Evolutionary conservation across 768 basidiomycete species (phyloP).

Genomic region (Lepiota venenata): DNA sequence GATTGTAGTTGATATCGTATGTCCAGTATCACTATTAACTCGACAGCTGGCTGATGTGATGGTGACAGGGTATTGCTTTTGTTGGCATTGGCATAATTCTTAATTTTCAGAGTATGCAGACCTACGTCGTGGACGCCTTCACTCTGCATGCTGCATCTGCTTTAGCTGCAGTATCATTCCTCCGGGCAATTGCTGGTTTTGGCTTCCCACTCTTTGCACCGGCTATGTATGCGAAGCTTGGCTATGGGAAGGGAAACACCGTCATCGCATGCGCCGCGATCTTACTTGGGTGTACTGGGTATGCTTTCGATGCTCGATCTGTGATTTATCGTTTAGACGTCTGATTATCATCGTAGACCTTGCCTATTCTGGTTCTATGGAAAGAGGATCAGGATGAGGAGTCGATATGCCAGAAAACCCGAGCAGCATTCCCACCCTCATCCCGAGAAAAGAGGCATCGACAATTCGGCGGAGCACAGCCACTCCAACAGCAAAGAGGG

Average conservation of each 20-base stretch:
- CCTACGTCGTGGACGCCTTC: conserved; percentile 67
- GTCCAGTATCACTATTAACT: conserved; percentile 16
- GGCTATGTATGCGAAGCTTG: conserved; percentile 59
- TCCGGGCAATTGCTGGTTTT: conserved; percentile 68
- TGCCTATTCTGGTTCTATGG: conserved; percentile 34
- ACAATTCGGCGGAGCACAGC: too few species aligned
- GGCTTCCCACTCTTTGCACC: conserved; percentile 79
- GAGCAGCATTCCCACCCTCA: not conserved
- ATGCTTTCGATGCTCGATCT: conserved; percentile 17
- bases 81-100: conserved; percentile 58
- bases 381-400: conserved; percentile 44
- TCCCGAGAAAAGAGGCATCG: not conserved
- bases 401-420: conserved; percentile 35
- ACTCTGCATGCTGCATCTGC: conserved; percentile 68
- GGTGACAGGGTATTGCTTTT: conserved; percentile 47
- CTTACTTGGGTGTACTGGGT: conserved; percentile 59
- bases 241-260: conserved; percentile 68
- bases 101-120: conserved; percentile 58
- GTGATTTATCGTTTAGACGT: not conserved
- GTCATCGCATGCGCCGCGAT: conserved; percentile 59
- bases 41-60: not conserved
- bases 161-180: conserved; percentile 58
- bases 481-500: not conserved
- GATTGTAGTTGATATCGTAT: conserved; percentile 67
- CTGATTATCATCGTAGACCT: conserved; percentile 20